Conservation (phyloP, 2,329 filamentous ascomycete genomes). For the Colletotrichum truncatum region DNA sequence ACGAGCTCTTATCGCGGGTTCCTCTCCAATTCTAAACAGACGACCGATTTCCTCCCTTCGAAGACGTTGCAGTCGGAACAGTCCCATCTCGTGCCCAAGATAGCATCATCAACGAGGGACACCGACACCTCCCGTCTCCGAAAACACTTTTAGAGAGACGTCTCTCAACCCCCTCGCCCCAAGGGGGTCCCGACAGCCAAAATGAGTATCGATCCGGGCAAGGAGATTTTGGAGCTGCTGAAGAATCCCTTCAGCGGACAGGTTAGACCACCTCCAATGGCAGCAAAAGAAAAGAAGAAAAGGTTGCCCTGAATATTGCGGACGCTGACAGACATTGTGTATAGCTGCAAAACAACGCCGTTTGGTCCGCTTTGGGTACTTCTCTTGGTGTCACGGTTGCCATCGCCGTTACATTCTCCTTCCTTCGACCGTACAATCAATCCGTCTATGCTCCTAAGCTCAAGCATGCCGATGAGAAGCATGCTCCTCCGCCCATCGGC, state of each 20-base stretch:
- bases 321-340: background rate
- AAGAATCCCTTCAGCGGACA: conserved; percentile 59
- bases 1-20: background rate
- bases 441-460: conserved; percentile 94
- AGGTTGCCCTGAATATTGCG: background rate
- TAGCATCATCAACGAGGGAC: conserved; percentile 5
- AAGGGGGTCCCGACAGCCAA: conserved; percentile 17
- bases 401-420: conserved; percentile 84
- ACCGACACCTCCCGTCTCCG: background rate
- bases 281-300: background rate
- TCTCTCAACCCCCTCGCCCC: conserved; percentile 14
- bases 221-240: conserved; percentile 58
- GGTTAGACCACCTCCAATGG: conserved; percentile 45
- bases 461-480: conserved; percentile 90
- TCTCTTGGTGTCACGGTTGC: conserved; percentile 79
- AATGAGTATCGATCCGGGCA: conserved; percentile 41
- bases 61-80: background rate
- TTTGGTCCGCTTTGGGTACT: conserved; percentile 82
- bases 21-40: background rate
- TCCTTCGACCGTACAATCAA: conserved; percentile 90
- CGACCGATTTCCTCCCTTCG: background rate
- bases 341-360: conserved; percentile 63
- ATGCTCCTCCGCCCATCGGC: conserved; percentile 86
- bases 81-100: background rate
- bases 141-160: conserved; percentile 6